Percentiles rank a stretch among this genome's conserved stretches.
Evolutionary conservation across 2,329 filamentous ascomycete genomes (phyloP).

Genomic region (Orbilia javanica): DNA sequence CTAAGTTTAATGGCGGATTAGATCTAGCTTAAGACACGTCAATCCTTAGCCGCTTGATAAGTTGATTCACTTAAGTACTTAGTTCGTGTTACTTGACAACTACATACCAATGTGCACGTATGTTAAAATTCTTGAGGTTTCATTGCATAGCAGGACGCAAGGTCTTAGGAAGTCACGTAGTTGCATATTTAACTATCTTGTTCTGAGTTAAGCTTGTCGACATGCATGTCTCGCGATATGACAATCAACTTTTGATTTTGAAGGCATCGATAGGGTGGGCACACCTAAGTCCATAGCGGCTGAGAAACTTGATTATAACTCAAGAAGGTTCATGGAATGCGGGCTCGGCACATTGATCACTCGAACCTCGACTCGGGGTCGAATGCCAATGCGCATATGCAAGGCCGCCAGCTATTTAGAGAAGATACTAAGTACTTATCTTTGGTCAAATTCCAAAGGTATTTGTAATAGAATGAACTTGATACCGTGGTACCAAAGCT

Average conservation of each 20-base stretch:
- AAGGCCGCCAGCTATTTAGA: too few species aligned
- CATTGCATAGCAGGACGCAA: neutral
- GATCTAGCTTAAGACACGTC: too few species aligned
- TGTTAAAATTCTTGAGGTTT: neutral
- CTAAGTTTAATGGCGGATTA: too few species aligned
- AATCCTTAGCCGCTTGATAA: too few species aligned
- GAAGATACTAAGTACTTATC: neutral
- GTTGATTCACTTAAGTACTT: neutral
- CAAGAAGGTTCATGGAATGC: neutral
- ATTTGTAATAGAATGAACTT: neutral
- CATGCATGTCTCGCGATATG: neutral
- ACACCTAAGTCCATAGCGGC: neutral
- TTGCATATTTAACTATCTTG: too few species aligned
- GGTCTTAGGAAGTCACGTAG: too few species aligned
- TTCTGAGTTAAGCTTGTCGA: too few species aligned
- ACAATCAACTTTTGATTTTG: too few species aligned
- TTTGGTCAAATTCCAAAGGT: neutral
- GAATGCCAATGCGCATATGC: neutral
- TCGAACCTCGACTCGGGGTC: conserved; percentile 2
- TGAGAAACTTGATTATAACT: neutral
- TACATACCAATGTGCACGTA: neutral
- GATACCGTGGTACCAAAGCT: neutral
- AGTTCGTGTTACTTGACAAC: neutral
- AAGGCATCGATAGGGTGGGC: too few species aligned
- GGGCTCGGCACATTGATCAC: neutral